These are phyloP conservation scores for Ephemerocybe angulata DNA, from an alignment of 768 basidiomycete genomes.

Conservation along the genomic window DNA sequence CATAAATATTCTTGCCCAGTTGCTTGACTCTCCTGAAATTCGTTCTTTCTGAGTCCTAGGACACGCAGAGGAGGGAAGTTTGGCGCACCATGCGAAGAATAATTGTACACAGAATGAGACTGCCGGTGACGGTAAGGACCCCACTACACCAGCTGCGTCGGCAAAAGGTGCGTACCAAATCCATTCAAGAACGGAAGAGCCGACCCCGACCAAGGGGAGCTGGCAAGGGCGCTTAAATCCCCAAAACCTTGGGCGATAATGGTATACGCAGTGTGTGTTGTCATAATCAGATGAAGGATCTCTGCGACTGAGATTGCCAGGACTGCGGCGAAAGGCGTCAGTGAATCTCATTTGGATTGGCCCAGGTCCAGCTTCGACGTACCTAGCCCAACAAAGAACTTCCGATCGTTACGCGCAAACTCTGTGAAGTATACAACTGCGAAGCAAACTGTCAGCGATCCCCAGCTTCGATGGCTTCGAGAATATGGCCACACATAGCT, in stretches of 20 bases:
- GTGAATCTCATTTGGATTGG: background rate
- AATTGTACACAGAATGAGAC: background rate
- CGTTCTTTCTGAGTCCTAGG: background rate
- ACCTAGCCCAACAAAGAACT: constrained; percentile 2
- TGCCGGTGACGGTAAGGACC: background rate
- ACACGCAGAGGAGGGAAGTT: background rate
- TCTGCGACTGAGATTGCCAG: background rate
- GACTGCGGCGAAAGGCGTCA: background rate
- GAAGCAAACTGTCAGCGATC: background rate
- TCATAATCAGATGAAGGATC: background rate
- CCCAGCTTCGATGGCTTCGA: no score
- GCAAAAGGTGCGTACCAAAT: background rate
- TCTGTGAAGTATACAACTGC: background rate
- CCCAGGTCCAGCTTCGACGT: background rate
- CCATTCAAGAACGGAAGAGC: background rate
- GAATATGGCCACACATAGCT: no score
- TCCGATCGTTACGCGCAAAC: background rate
- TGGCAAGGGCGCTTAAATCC: background rate
- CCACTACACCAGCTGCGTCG: background rate
- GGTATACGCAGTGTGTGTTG: background rate
- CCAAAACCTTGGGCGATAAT: background rate
- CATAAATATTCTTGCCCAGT: background rate
- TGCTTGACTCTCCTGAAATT: background rate
- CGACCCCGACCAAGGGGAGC: background rate
- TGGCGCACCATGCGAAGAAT: background rate